Evolutionary conservation across 208 protist species (phyloP).

Genomic region (Naegleria fowleri): DNA sequence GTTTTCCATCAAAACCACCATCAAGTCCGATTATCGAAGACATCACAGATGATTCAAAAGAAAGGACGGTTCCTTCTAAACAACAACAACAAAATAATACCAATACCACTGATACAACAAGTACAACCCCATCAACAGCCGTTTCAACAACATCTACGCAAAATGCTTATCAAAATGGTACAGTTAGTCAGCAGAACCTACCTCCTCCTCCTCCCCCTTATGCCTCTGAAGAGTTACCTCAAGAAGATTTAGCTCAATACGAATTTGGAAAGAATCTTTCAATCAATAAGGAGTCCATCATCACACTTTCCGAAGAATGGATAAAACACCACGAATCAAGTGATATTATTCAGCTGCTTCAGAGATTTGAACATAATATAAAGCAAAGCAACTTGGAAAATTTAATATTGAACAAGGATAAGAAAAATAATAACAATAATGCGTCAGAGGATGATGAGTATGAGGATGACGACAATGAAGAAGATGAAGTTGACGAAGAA

Average conservation of each 20-base stretch:
- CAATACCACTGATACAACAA: background rate
- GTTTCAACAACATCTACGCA: background rate
- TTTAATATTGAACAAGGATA: background rate
- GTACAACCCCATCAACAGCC: background rate
- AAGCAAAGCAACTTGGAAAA: background rate
- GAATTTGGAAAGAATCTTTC: slow-evolving; percentile 25
- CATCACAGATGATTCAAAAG: background rate
- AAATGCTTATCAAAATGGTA: background rate
- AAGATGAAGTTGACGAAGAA: background rate
- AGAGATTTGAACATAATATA: background rate
- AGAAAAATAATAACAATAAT: background rate
- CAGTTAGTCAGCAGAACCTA: background rate
- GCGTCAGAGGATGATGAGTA: background rate
- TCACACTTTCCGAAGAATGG: slow-evolving; percentile 4
- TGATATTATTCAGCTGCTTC: background rate
- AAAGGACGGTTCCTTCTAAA: background rate
- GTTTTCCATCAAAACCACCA: too few relatives aligned
- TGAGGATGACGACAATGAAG: background rate
- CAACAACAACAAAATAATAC: background rate
- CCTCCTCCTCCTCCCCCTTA: background rate
- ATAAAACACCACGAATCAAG: background rate
- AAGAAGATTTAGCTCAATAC: background rate
- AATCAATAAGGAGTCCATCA: background rate
- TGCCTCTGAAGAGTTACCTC: too few relatives aligned
- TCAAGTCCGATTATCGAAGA: background rate